Base-by-base conservation (phyloP, 371 early-diverging fungal genomes). In the Saksenaea vasiformis region DNA sequence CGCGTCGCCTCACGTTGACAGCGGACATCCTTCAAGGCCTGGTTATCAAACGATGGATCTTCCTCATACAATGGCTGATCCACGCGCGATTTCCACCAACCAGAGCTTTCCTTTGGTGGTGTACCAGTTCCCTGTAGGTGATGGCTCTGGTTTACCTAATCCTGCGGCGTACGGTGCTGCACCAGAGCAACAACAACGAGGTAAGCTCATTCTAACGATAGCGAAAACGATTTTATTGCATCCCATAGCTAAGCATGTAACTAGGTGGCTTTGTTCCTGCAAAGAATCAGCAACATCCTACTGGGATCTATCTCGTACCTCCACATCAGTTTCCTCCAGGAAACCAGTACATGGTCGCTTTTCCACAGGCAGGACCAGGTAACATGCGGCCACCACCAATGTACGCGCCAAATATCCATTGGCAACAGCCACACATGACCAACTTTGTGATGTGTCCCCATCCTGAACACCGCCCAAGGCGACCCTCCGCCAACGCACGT, bases 281-380 rank as follows among this genome's bases (percentile, higher is more conserved):
- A 5, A 47, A 47, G 15, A 14, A 13, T 17, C 55, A 47, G 24
- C 60, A 55, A 37, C 36, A 60, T 31, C 61, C 65, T 15, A 13
- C 39, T 7, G 65, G 69, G 54, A 37, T 69, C 5, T 69, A 69
- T 43, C 17, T 69, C 35, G 61, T 61, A 58, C 61, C 66, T 10
- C 69, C 56, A 15, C 62, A 54, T 14, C 66, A 60, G 4, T 65
- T 61, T 19, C 10, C 51, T 14, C 8, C 69, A 26, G 24, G 37
- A 9, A 65, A 65, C 43, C 66, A 69, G 41, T 69, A 64, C 38
- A 44, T 61, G 55, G 61, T 65, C 15, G 41, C 69, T 27, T 65
- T 57, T 69, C 61, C 69, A 22, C 69, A 58, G 43, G 55, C 44
- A 36, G 64, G 68, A 60, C 51, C 65, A 53, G 54, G 66, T 19